A percentile compares a stretch with the other conserved stretches of the same genome.
phyloP scores from a whole-genome alignment of 768 basidiomycete genomes.

The Mycena vitilis region DNA sequence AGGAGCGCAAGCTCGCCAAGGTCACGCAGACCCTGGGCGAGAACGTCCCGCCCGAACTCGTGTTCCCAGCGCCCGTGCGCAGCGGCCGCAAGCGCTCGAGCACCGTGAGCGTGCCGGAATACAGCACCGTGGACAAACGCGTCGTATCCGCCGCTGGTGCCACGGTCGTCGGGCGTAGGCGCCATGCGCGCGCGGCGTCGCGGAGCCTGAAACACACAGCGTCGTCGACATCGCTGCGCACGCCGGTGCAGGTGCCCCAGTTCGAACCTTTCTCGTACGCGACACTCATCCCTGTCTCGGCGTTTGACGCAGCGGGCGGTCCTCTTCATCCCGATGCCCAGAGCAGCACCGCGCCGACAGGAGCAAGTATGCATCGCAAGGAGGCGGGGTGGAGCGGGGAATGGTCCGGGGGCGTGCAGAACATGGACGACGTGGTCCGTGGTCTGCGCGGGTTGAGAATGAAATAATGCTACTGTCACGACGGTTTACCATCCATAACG shows the following conservation, averaged over 20 bases:
- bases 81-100: conserved; percentile 33
- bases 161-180: conserved; percentile 16
- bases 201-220: conserved; percentile 24
- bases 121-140: background rate
- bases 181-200: conserved; percentile 7
- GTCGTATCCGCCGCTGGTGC: background rate
- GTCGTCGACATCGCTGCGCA: conserved; percentile 27
- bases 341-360: no score
- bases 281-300: conserved; percentile 18
- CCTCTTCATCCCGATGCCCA: background rate
- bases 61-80: conserved; percentile 8
- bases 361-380: conserved; percentile 26
- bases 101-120: conserved; percentile 30
- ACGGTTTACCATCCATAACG: no score
- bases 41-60: conserved; percentile 38
- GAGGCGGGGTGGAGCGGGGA: conserved; percentile 33
- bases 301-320: background rate
- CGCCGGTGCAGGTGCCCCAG: background rate
- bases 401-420: conserved; percentile 28
- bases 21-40: conserved; percentile 32
- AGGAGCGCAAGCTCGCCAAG: conserved; percentile 35
- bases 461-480: conserved; percentile 4
- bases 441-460: conserved; percentile 21
- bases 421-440: conserved; percentile 34
- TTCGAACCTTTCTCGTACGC: conserved; percentile 32